Percentiles rank a stretch among this genome's conserved stretches.
phyloP scores from a whole-genome alignment of 2,329 filamentous ascomycete species.

The Epichloe hybrida region DNA sequence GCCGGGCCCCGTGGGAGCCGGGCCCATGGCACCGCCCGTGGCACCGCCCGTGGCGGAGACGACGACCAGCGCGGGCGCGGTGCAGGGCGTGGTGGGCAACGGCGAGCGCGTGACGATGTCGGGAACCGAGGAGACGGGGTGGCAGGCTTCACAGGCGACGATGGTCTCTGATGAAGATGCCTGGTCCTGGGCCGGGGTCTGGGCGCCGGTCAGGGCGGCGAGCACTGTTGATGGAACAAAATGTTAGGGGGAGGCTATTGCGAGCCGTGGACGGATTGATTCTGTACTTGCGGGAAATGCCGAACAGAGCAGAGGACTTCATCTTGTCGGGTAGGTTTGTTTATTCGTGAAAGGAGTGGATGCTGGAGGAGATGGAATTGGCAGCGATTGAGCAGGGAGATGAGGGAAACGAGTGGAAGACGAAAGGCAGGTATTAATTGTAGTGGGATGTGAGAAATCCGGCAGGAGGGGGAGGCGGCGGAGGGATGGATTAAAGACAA shows the following conservation, averaged over 20 bases:
- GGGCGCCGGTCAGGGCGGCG: background rate
- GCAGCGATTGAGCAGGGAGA: too few relatives aligned
- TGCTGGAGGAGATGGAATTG: too few relatives aligned
- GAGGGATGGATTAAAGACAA: too few relatives aligned
- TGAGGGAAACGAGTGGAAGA: rapidly evolving
- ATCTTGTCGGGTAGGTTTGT: background rate
- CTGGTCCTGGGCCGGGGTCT: too few relatives aligned
- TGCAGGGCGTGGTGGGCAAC: constrained; percentile 5
- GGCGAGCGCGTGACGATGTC: constrained; percentile 8
- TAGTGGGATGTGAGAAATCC: too few relatives aligned
- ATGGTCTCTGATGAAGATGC: constrained; percentile 1
- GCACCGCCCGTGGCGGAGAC: background rate
- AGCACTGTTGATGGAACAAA: background rate
- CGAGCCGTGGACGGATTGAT: too few relatives aligned
- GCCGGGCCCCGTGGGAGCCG: background rate
- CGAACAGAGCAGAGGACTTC: background rate
- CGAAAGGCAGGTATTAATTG: too few relatives aligned
- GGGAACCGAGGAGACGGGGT: constrained; percentile 3
- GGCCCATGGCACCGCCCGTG: background rate
- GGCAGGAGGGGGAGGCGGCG: too few relatives aligned
- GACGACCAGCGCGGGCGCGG: constrained; percentile 3
- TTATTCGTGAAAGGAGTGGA: too few relatives aligned
- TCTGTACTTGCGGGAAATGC: background rate
- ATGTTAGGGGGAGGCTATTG: background rate
- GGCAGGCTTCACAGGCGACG: constrained; percentile 4